A percentile compares a stretch with the other conserved stretches of the same genome.
phyloP scores from a whole-genome alignment of 768 basidiomycete species.

The Phylloporus scabripes region DNA sequence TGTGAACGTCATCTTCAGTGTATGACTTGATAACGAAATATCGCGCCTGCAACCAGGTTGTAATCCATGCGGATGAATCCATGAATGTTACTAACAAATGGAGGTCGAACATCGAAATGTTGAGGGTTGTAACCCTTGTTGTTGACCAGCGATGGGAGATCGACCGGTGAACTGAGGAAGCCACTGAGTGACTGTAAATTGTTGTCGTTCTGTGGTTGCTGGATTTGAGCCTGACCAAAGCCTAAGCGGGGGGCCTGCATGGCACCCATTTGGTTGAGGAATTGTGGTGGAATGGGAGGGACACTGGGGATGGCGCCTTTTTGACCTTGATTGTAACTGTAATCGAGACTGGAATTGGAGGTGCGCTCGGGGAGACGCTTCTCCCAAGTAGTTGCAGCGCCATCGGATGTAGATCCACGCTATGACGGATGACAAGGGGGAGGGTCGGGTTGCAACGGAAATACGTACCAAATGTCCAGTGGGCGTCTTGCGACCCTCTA shows the following conservation, averaged over 20 bases:
- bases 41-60: conserved; percentile 53
- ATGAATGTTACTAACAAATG: conserved; percentile 50
- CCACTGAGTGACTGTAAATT: conserved; percentile 38
- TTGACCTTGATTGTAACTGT: conserved; percentile 43
- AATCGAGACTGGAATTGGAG: conserved; percentile 68
- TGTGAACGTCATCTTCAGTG: conserved; percentile 98
- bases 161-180: conserved; percentile 64
- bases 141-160: conserved; percentile 79
- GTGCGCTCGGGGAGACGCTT: conserved; percentile 48
- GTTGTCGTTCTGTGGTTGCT: conserved; percentile 26
- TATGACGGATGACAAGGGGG: conserved; percentile 35
- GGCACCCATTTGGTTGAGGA: conserved; percentile 49
- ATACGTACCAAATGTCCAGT: conserved; percentile 47
- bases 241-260: conserved; percentile 36
- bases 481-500: conserved; percentile 63
- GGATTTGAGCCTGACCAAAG: conserved; percentile 29
- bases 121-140: conserved; percentile 89
- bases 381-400: conserved; percentile 50
- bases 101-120: conserved; percentile 75
- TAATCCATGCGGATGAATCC: not conserved
- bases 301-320: conserved; percentile 53
- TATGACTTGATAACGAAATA: conserved; percentile 99
- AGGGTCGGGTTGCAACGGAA: conserved; percentile 35
- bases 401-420: conserved; percentile 27
- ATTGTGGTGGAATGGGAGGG: conserved; percentile 70